Evolutionary conservation across 345 rosid genomes (phyloP), one percentile per base, ranked within the genome.

Genomic region (Hirschfeldia incana): DNA sequence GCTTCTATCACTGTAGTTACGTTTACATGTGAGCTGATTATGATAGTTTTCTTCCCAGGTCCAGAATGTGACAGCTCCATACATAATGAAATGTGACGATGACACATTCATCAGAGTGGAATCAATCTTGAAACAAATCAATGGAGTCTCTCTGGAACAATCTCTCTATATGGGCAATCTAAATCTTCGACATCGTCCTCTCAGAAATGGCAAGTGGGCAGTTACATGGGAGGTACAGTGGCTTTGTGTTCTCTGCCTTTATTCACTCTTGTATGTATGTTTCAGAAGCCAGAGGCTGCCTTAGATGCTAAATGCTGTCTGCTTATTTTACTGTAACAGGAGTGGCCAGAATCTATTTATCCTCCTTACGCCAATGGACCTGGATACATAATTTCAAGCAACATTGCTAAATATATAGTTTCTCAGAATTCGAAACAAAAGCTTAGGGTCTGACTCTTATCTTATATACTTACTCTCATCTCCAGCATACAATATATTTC

Each of bases 341-440:
- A 95, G 70, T 95, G 99, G 99, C 98, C 97, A 21, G 90, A 88
- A 84, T 84, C 82, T 76, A 89, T 90, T 12, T 95, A 93, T 83
- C 98, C 99, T 81, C 98, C 97, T 61, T 95, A 94, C 76, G 96
- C 97, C 26, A 95, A 91, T 74, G 96, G 99, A 74, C 98, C 99
- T 0, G 97, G 97, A 68, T 92, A 95, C 70, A 69, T 93, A 74
- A 91, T 95, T 73, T 91, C 97, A 42, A 85, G 76, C 42, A 92
- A 89, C 76, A 86, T 93, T 73, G 97, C 94, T 53, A 85, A 85
- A 57, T 90, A 82, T 66, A 74, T 93, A 0, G 76, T 85, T 76
- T 84, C 89, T 32, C 90, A 93, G 82, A 93, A 89, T 68, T 84
- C 80, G 46, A 83, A 78, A 72, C 85, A 72, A 63, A 89, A 84